These are phyloP conservation scores for Trichophyton mentagrophytes DNA, from an alignment of 2,329 filamentous ascomycete genomes.

Conservation along the genomic window DNA sequence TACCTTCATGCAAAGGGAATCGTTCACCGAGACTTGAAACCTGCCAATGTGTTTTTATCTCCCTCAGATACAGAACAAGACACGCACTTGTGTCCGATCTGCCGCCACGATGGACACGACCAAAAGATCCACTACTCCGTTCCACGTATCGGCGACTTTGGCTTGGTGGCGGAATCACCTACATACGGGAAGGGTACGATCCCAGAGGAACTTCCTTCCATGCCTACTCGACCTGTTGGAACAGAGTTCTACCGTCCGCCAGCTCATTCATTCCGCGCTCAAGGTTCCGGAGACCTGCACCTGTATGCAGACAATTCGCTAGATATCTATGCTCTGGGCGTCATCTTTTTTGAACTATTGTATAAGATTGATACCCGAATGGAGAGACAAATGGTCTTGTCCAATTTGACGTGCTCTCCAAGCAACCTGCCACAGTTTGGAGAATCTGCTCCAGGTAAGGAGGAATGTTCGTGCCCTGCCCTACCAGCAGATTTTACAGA, in stretches of 20 bases:
- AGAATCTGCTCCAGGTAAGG: not conserved
- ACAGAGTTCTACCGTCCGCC: conserved; percentile 51
- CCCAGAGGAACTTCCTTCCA: conserved; percentile 10
- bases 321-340: conserved; percentile 50
- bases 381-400: conserved; percentile 35
- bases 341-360: conserved; percentile 51
- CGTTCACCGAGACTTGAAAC: conserved; percentile 56
- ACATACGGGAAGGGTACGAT: conserved; percentile 19
- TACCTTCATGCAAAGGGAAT: conserved; percentile 51
- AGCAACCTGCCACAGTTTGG: conserved; percentile 4
- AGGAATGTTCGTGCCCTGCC: conserved; percentile 11
- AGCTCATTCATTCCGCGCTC: conserved; percentile 9
- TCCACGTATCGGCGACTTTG: conserved; percentile 56
- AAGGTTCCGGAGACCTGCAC: conserved; percentile 12
- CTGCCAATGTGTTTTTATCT: conserved; percentile 54
- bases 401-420: conserved; percentile 25
- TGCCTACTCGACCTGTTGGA: conserved; percentile 37
- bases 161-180: conserved; percentile 47
- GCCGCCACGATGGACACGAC: conserved; percentile 19
- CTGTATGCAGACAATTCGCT: conserved; percentile 37
- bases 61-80: conserved; percentile 27
- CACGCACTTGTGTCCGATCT: conserved; percentile 36
- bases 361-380: conserved; percentile 41
- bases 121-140: conserved; percentile 30
- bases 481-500: conserved; percentile 28